Percentiles rank a stretch among this genome's conserved stretches.
phyloP scores from a whole-genome alignment of 1,139 yeast species.

The Scheffersomyces illinoinensis region DNA sequence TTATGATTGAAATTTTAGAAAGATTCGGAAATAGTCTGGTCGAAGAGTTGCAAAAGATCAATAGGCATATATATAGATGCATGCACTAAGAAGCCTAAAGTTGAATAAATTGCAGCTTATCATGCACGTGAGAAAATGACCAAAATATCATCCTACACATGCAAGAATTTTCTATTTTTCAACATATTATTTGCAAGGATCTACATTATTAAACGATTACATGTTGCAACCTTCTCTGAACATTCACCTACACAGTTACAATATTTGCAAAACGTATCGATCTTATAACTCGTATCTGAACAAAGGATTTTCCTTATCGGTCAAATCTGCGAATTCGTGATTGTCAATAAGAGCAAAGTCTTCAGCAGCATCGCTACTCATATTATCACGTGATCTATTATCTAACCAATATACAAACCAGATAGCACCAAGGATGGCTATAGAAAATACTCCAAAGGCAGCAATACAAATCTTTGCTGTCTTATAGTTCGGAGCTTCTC shows the following conservation, averaged over 20 bases:
- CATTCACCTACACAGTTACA: no score
- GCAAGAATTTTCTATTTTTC: no score
- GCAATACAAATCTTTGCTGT: slow-evolving; percentile 51
- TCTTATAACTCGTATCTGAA: slow-evolving; percentile 45
- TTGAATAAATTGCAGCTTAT: no score
- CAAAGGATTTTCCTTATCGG: slow-evolving; percentile 65
- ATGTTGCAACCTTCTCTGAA: no score
- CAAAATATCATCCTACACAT: no score
- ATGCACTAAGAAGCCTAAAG: background rate
- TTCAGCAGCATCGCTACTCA: slow-evolving; percentile 13
- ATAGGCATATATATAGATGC: background rate
- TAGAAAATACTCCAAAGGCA: slow-evolving; percentile 37
- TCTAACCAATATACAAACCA: slow-evolving; percentile 38
- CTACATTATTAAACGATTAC: no score
- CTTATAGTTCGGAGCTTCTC: slow-evolving; percentile 53
- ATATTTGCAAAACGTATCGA: background rate
- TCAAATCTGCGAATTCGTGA: slow-evolving; percentile 60
- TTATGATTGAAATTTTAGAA: background rate
- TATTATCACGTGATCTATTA: slow-evolving; percentile 40
- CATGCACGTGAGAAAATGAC: no score
- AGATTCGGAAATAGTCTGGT: background rate
- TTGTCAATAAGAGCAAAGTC: slow-evolving; percentile 35
- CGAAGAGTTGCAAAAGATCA: background rate
- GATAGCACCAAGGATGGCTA: slow-evolving; percentile 19
- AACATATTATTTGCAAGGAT: no score